These are phyloP conservation scores for Colletotrichum neosansevieriae DNA, from an alignment of 2,329 filamentous ascomycete species.

Conservation along the genomic window DNA sequence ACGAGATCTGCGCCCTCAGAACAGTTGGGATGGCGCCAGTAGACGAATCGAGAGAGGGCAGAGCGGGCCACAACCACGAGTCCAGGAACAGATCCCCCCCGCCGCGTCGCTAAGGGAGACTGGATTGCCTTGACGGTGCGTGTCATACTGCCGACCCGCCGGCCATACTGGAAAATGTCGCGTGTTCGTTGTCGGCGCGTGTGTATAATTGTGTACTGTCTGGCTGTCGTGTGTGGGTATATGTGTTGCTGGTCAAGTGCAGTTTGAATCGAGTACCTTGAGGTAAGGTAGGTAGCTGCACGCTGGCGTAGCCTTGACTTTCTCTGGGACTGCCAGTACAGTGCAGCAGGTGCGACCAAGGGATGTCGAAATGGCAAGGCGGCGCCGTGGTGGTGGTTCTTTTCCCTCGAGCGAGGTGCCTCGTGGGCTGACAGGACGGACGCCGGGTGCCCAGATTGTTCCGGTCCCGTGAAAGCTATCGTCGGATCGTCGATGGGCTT, in stretches of 20 bases:
- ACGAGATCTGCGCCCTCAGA: constrained; percentile 22
- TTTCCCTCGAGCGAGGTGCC: neutral
- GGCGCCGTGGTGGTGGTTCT: constrained; percentile 6
- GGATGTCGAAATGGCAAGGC: constrained; percentile 29
- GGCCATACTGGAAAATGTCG: constrained; percentile 27
- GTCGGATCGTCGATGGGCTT: neutral
- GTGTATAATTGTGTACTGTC: too few relatives aligned
- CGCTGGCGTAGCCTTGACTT: neutral
- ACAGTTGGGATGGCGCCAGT: constrained; percentile 28
- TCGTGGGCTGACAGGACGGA: too few relatives aligned
- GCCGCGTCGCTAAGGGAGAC: constrained; percentile 33
- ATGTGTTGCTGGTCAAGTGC: neutral
- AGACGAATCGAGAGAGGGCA: constrained; percentile 37
- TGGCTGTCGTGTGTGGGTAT: too few relatives aligned
- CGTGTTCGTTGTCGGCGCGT: neutral
- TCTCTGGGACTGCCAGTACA: neutral
- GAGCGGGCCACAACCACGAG: constrained; percentile 36
- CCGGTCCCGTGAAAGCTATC: constrained; percentile 5
- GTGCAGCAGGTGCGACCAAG: neutral
- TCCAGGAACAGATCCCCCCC: constrained; percentile 27
- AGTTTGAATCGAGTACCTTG: too few relatives aligned
- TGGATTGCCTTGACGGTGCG: constrained; percentile 24
- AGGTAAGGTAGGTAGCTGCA: too few relatives aligned
- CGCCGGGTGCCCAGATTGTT: neutral
- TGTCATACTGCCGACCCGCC: constrained; percentile 37